phyloP scores from a whole-genome alignment of 192 early-diverging fungal species.

The Coemansia sp. region DNA sequence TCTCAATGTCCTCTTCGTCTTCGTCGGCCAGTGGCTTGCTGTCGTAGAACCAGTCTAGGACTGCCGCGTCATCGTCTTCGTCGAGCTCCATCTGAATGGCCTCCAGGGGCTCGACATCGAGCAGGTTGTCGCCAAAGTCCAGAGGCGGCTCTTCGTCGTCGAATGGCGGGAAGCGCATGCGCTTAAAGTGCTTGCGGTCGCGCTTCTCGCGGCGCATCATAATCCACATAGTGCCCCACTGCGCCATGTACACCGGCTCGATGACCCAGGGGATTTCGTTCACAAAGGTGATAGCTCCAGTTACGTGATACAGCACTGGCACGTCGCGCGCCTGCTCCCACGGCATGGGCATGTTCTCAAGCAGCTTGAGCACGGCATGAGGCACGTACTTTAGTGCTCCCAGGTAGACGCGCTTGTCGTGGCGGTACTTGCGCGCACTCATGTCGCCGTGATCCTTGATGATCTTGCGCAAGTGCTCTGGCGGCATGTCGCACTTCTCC shows the following conservation, averaged over 20 bases:
- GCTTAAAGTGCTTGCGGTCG: slow-evolving; percentile 96
- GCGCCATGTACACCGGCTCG: slow-evolving; percentile 96
- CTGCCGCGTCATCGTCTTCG: slow-evolving; percentile 87
- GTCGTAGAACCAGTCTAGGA: slow-evolving; percentile 97
- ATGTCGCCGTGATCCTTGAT: slow-evolving; percentile 99
- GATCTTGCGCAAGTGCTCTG: slow-evolving; percentile 96
- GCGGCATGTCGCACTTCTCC: slow-evolving; percentile 96
- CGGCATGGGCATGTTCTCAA: slow-evolving; percentile 99
- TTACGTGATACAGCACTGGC: slow-evolving; percentile 94
- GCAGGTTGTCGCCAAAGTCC: slow-evolving; percentile 97
- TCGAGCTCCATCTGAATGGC: slow-evolving; percentile 99
- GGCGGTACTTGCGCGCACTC: slow-evolving; percentile 93
- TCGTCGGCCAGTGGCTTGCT: slow-evolving; percentile 80
- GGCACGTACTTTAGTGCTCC: slow-evolving; percentile 99
- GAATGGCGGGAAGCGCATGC: slow-evolving; percentile 97
- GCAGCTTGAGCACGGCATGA: slow-evolving; percentile 94
- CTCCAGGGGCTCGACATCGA: slow-evolving; percentile 97
- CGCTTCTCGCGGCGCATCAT: slow-evolving; percentile 99
- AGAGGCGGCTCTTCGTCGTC: slow-evolving; percentile 99
- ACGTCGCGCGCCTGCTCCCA: slow-evolving; percentile 99
- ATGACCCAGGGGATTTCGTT: slow-evolving; percentile 96
- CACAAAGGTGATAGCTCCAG: slow-evolving; percentile 98
- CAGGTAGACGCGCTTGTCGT: slow-evolving; percentile 97
- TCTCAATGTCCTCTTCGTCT: slow-evolving; percentile 37
- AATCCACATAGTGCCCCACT: slow-evolving; percentile 99